Percentiles rank a stretch among this genome's conserved stretches.
phyloP scores from a whole-genome alignment of 768 basidiomycete species.

The Chalciporus piperatus region DNA sequence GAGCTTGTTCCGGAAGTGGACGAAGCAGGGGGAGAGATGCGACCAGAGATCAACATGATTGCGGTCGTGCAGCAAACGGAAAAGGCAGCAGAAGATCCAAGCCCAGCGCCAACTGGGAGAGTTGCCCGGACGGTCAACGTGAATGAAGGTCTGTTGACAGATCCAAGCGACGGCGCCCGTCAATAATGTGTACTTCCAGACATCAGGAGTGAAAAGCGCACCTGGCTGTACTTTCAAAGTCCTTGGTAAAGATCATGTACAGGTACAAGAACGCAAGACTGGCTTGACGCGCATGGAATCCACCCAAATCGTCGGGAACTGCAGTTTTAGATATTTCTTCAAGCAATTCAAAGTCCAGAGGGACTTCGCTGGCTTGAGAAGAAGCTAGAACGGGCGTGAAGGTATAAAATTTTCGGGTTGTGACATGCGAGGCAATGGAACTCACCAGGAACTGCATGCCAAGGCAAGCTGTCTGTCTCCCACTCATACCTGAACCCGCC shows the following conservation, averaged over 20 bases:
- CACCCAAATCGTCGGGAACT: conserved; percentile 28
- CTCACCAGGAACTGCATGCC: conserved; percentile 60
- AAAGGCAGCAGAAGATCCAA: conserved; percentile 96
- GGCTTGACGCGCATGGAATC: conserved; percentile 42
- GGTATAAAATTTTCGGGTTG: not conserved
- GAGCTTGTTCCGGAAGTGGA: conserved; percentile 8
- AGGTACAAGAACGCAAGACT: conserved; percentile 86
- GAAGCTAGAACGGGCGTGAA: conserved; percentile 2
- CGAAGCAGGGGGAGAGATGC: conserved; percentile 52
- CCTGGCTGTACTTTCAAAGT: conserved; percentile 48
- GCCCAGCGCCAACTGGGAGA: conserved; percentile 90
- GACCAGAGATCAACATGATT: conserved; percentile 71
- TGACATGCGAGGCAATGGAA: not conserved
- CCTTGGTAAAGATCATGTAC: conserved; percentile 69
- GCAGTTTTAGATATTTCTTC: conserved; percentile 58
- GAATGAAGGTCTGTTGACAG: conserved; percentile 58
- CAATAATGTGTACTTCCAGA: conserved; percentile 13
- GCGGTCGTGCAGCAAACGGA: conserved; percentile 83
- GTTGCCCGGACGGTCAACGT: conserved; percentile 83
- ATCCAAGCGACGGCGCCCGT: conserved; percentile 4
- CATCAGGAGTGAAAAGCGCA: conserved; percentile 36
- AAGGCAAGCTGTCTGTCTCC: conserved; percentile 74
- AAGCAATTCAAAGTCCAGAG: conserved; percentile 71
- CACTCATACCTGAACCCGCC: conserved; percentile 72
- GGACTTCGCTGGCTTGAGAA: conserved; percentile 23